Evolutionary conservation across 768 basidiomycete genomes (phyloP), one percentile per base, ranked within the genome.

Genomic region (Termitomyces sp.): DNA sequence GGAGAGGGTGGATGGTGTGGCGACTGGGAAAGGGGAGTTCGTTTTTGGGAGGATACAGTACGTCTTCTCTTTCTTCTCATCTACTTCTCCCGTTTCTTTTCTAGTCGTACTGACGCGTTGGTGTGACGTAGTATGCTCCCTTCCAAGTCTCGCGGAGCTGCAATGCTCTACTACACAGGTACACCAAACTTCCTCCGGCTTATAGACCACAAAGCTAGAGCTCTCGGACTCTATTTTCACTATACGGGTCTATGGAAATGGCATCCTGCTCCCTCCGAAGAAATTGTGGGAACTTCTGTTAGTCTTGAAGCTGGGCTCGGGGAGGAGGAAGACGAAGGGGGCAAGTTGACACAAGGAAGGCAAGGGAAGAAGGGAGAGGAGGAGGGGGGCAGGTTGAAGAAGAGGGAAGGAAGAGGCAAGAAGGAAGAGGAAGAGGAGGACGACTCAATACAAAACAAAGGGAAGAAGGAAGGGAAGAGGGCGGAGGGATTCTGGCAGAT

Each of bases 191-290:
- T 86, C 64, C 67, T 70, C 42, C 68, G 71, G 49, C 69, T 76
- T 42, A 57, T 81, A 1, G 73, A 73, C 33, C 64, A 60, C 21
- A 70, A 71, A 40, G 87, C 87, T 0, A 6, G 71, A 68, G 44
- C 62, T 73, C 3, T 73, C 2, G 80, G 78, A 15, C 61, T 86
- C 63, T 71, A 77, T 35, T 72, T 89, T 30, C 79, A 85, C 60
- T 82, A 84, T 60, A 80, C 74, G 59, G 87, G 87, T 12, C 70
- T 89, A 3, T 89, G 87, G 87, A 73, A 68, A 50, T 86, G 83
- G 82, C 55, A 59, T 14, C 19, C 58, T 12, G 58, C 48, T 17
- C 46, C 54, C 3, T 33, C 21, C 2, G 52, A 53, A 30, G 38
- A 41, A 7, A 51, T 30, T 5, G 6, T 51, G 10, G 38, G 17